Evolutionary conservation across 2,329 filamentous ascomycete species (phyloP), one percentile per base, ranked within the genome.

Genomic region (Cytospora mali): DNA sequence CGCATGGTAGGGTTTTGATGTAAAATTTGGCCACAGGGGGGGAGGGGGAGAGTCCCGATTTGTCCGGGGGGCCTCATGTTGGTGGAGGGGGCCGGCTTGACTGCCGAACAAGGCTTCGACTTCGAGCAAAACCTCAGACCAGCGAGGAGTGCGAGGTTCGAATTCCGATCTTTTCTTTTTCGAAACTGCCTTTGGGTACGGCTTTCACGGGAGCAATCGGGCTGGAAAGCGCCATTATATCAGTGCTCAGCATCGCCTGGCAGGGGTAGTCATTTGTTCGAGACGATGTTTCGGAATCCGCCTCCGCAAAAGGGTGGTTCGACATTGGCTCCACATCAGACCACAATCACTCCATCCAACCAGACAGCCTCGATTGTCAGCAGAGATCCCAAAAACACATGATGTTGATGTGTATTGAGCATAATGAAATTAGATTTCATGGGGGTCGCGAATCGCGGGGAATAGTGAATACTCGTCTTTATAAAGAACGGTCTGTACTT

Each of bases 271-370:
- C 11, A 49, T 46, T 56, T n/a, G 31, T 27, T 39, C 46, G 16
- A 49, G 33, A 18, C 16, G 25, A 31, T 21, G 50, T 33, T 51
- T 42, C 29, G 39, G 58, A 50, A 52, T 55, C 50, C 58, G 55
- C 59, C 58, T 58, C 54, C 62, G 39, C 57, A 54, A 25, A 39
- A 14, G 18, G 27, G 35, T 64, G 62, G 62, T 64, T 55, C 62
- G 62, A 64, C 52, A 50, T 56, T 51, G 56, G 63, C 50, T 58
- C 63, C 63, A 65, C 63, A 58, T 65, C 63, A 65, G 52, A 60
- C 63, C 63, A 65, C 55, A 54, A 65, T 65, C 56, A 49, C 54
- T 59, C 60, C 55, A 65, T 58, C 55, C 63, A 57, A 59, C 31
- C 25, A 62, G 48, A 56, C 52, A 50, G 56, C 55, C 51, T 65